These are phyloP conservation scores for Vitis hybrid DNA, from an alignment of 177 flowering plant genomes.

Conservation along the genomic window DNA sequence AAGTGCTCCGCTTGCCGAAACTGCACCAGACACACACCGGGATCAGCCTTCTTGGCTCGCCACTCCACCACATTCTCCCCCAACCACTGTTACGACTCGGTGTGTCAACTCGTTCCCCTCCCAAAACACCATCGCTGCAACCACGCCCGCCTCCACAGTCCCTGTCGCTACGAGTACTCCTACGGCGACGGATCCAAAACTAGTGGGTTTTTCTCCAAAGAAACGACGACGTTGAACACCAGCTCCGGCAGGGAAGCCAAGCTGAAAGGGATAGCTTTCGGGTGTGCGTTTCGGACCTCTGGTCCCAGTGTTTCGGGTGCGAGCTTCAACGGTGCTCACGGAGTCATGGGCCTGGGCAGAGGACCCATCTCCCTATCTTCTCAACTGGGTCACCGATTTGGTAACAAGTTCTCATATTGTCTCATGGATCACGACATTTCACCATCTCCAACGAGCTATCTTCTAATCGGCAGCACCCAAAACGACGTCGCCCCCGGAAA, in stretches of 20 bases:
- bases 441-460: conserved; percentile 75
- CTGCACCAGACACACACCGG: conserved; percentile 37
- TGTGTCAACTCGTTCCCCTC: conserved; percentile 51
- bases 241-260: conserved; percentile 33
- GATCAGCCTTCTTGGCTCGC: conserved; percentile 48
- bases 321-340: conserved; percentile 59
- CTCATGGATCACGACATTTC: conserved; percentile 70
- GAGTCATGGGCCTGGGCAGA: conserved; percentile 80
- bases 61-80: conserved; percentile 61
- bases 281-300: conserved; percentile 59
- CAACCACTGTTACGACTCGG: conserved; percentile 50
- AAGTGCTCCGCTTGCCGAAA: conserved; percentile 65
- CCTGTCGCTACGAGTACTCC: conserved; percentile 59
- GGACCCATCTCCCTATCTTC: conserved; percentile 73
- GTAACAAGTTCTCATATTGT: conserved; percentile 75
- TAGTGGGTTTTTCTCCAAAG: conserved; percentile 60
- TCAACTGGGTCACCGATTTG: conserved; percentile 61
- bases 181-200: conserved; percentile 66
- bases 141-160: conserved; percentile 50
- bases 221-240: conserved; percentile 50
- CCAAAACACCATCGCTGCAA: conserved; percentile 42
- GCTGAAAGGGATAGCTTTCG: conserved; percentile 40
- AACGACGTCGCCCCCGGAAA: conserved; percentile 3
- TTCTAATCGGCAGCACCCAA: conserved; percentile 45
- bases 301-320: conserved; percentile 54